Evolutionary conservation across 164 flowering plant genomes (phyloP).

Genomic region (Dillenia turbinata): DNA sequence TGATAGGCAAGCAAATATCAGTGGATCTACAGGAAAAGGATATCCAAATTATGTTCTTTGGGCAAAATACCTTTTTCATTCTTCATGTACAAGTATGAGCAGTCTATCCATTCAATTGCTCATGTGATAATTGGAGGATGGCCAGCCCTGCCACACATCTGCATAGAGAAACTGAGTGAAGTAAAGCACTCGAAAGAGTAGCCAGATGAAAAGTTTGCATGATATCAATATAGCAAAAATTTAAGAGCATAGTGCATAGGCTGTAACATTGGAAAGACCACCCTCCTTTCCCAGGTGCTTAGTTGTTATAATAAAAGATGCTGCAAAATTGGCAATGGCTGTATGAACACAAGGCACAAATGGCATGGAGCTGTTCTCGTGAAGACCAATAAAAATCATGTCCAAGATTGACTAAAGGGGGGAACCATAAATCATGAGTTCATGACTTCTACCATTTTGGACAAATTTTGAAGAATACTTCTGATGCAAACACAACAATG

Average conservation of each 20-base stretch:
- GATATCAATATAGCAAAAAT: too few relatives aligned
- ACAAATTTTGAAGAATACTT: too few relatives aligned
- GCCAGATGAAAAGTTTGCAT: too few relatives aligned
- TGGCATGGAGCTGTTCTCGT: neutral
- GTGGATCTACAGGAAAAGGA: constrained; percentile 7
- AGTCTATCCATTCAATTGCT: constrained; percentile 97
- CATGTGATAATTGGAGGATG: constrained; percentile 88
- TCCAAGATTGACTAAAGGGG: too few relatives aligned
- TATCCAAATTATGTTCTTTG: constrained; percentile 4
- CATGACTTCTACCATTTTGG: too few relatives aligned
- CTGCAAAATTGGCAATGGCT: too few relatives aligned
- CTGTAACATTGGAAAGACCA: too few relatives aligned
- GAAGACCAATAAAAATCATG: constrained; percentile 26
- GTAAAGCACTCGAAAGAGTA: neutral
- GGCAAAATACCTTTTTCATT: constrained; percentile 75
- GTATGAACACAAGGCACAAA: neutral
- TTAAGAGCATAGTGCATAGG: too few relatives aligned
- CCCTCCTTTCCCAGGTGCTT: too few relatives aligned
- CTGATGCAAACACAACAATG: too few relatives aligned
- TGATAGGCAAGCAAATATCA: constrained; percentile 16
- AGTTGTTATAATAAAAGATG: too few relatives aligned
- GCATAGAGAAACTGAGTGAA: constrained; percentile 9
- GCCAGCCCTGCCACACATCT: constrained; percentile 99
- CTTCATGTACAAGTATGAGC: constrained; percentile 89
- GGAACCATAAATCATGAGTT: too few relatives aligned